phyloP scores from a whole-genome alignment of 2,329 filamentous ascomycete species.

The Calonectria henricotiae region DNA sequence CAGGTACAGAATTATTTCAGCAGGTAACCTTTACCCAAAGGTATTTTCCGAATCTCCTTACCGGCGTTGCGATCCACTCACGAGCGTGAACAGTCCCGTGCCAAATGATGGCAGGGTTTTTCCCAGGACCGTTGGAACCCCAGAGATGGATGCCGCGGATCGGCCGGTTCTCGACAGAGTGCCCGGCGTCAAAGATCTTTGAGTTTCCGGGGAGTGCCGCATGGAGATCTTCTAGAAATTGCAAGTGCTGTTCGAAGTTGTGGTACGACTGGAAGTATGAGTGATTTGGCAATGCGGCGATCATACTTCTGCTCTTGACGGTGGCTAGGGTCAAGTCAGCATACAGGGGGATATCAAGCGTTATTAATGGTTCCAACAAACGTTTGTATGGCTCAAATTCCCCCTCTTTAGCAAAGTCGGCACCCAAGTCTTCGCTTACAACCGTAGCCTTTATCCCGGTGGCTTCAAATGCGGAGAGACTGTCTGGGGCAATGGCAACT shows the following conservation, averaged over 20 bases:
- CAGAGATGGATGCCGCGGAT: neutral
- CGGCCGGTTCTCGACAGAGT: neutral
- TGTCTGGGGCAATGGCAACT: neutral
- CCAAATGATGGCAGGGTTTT: constrained; percentile 3
- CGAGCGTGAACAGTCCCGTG: neutral
- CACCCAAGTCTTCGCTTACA: neutral
- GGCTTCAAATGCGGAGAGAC: neutral
- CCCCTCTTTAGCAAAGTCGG: neutral
- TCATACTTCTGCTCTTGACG: neutral
- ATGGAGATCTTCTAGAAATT: neutral
- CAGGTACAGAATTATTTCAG: neutral
- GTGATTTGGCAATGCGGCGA: neutral
- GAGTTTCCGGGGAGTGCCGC: neutral
- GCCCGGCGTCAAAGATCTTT: neutral
- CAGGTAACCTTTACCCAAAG: neutral
- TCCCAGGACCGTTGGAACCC: neutral
- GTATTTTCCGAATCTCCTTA: neutral
- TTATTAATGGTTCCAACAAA: neutral
- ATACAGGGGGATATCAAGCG: neutral
- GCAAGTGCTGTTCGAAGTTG: neutral
- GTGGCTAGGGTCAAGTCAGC: neutral
- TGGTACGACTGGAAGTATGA: neutral
- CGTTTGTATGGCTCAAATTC: constrained; percentile 5
- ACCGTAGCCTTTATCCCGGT: neutral
- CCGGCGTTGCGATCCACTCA: neutral